Percentiles rank a stretch among this genome's conserved stretches.
Conservation (phyloP, 2,329 filamentous ascomycete genomes). For the Penicillium corylophilum region DNA sequence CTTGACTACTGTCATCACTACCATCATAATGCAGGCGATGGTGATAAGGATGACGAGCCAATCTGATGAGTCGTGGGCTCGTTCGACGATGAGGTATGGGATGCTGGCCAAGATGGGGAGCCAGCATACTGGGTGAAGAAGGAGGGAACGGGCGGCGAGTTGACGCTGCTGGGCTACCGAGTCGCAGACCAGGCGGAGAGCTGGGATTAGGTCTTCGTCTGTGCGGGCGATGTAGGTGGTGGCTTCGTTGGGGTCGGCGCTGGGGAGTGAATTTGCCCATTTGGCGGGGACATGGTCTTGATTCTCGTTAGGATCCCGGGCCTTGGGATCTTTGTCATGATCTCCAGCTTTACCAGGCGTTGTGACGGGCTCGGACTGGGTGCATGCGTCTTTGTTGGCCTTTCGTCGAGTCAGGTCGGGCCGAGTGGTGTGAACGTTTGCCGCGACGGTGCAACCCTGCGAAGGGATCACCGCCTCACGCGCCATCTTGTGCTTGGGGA, state of each 20-base stretch:
- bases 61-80: slow-evolving; percentile 27
- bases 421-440: background rate
- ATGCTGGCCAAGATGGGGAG: slow-evolving; percentile 25
- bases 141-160: slow-evolving; percentile 60
- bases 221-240: background rate
- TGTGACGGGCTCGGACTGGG: background rate
- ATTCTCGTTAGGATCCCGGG: background rate
- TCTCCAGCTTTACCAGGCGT: background rate
- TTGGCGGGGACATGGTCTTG: background rate
- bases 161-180: slow-evolving; percentile 80
- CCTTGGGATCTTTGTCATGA: background rate
- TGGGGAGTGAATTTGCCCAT: too few relatives aligned
- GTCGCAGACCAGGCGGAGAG: slow-evolving; percentile 73
- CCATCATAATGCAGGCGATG: slow-evolving; percentile 61
- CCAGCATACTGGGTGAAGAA: slow-evolving; percentile 59
- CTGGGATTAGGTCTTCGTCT: slow-evolving; percentile 62
- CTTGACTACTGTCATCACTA: slow-evolving; percentile 54
- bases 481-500: background rate
- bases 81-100: slow-evolving; percentile 29
- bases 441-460: background rate
- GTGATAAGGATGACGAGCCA: slow-evolving; percentile 2
- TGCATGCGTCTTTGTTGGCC: background rate
- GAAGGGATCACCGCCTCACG: background rate
- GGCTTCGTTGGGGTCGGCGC: background rate
- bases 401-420: background rate